Evolutionary conservation across 768 basidiomycete genomes (phyloP).

Genomic region (Mycena epipterygia): DNA sequence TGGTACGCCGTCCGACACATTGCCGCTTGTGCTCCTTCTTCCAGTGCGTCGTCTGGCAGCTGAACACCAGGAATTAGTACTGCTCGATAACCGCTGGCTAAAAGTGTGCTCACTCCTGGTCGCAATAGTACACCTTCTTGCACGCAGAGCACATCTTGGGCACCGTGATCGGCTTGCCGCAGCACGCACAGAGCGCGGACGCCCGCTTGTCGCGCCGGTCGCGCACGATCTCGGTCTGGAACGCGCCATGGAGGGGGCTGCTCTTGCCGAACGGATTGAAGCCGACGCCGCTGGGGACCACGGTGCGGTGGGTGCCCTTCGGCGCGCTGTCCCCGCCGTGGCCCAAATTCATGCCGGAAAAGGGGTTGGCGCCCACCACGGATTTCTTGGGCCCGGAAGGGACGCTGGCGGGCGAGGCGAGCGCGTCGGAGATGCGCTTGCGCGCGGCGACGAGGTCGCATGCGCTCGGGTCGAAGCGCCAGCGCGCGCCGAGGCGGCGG

Average conservation of each 20-base stretch:
- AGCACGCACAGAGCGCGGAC: constrained; percentile 27
- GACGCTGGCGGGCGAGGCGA: constrained; percentile 29
- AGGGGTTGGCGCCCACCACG: constrained; percentile 9
- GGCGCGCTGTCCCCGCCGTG: constrained; percentile 12
- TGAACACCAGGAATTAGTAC: not conserved
- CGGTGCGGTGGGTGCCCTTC: constrained; percentile 26
- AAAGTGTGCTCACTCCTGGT: constrained; percentile 11
- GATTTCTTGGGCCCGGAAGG: constrained; percentile 28
- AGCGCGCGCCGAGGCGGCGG: constrained; percentile 19
- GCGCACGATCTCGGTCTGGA: constrained; percentile 29
- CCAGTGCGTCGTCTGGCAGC: constrained; percentile 29
- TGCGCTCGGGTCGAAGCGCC: constrained; percentile 24
- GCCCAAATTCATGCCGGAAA: not conserved
- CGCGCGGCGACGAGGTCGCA: constrained; percentile 26
- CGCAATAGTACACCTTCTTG: constrained; percentile 29
- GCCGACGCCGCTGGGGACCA: not conserved
- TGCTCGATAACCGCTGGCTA: not conserved
- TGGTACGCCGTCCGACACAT: not conserved
- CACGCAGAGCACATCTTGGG: constrained; percentile 29
- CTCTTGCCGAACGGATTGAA: constrained; percentile 13
- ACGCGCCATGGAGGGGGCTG: not conserved
- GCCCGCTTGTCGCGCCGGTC: constrained; percentile 24
- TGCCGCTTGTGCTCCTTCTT: constrained; percentile 27
- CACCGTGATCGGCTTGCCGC: constrained; percentile 19
- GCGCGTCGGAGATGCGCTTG: constrained; percentile 23